Base-by-base conservation (phyloP, 768 basidiomycete genomes). In the Rhodotorula graminis region DNA sequence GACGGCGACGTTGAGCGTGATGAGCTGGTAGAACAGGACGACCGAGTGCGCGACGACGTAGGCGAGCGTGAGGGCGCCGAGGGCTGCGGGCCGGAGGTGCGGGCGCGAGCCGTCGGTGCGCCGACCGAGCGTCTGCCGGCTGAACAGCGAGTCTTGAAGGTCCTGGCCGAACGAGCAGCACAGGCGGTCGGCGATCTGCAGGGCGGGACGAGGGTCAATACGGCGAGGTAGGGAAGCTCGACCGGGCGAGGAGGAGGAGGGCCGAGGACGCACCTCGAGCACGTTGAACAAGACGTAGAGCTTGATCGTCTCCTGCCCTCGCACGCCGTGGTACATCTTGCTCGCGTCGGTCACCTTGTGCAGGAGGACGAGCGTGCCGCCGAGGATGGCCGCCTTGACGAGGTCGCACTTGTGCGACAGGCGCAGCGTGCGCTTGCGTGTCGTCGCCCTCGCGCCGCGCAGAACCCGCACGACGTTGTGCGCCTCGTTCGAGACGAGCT, bases 251-350 rank as follows among this genome's bases (percentile, higher is more conserved):
- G 44, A 46, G 25, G 12, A 6, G 40, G 46, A 50, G 5, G n/a
- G 46, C 44, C 29, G n/a, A 29, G 11, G 64, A 80, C 88, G 69
- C 81, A 95, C 95, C 86, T 99, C 96, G 14, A 99, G 85, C 19
- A 93, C 94, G 81, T 97, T 98, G 83, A 97, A 99, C 63, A 99
- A 95, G 71, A 99, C 96, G 83, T 98, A 98, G 61, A 99, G 82
- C 83, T 98, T 99, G 83, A 99, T 95, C 5, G 93, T 96, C 77
- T 99, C 96, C 81, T 98, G 96, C 0, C 94, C 95, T 31, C 96
- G 88, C 67, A 99, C 97, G 25, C 89, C 90, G 78, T 99, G 96
- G 78, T 99, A 99, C 76, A 99, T 95, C 83, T 94, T 93, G 82
- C 93, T 95, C 18, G 93, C 90, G 79, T 99, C 95, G 14, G 94